A percentile compares a stretch with the other conserved stretches of the same genome.
phyloP scores from a whole-genome alignment of 2,329 filamentous ascomycete species.

The Fragosphaeria purpurea region DNA sequence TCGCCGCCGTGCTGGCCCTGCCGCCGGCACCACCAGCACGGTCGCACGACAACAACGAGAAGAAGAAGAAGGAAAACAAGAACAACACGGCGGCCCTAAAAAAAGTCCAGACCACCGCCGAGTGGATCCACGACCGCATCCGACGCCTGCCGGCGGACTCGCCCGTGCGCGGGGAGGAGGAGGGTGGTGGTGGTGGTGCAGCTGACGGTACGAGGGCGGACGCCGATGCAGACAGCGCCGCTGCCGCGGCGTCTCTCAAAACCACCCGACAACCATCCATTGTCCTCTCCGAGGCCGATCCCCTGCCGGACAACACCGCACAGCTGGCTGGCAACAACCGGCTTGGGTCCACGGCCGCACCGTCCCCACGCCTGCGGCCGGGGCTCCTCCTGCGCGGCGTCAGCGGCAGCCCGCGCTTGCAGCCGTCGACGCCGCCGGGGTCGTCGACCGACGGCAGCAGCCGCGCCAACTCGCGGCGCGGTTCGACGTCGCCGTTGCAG shows the following conservation, averaged over 20 bases:
- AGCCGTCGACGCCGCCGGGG: neutral
- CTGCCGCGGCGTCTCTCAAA: neutral
- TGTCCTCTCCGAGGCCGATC: neutral
- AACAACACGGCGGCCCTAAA: no score
- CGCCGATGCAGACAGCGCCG: neutral
- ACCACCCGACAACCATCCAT: neutral
- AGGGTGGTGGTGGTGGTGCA: neutral
- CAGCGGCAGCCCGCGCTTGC: neutral
- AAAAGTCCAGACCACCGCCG: constrained; percentile 28
- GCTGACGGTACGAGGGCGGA: neutral
- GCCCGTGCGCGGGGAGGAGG: neutral
- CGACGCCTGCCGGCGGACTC: constrained; percentile 16
- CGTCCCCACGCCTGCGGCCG: neutral
- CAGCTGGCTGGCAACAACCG: neutral
- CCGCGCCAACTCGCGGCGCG: neutral
- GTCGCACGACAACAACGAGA: constrained; percentile 19
- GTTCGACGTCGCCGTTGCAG: neutral
- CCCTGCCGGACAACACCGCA: neutral
- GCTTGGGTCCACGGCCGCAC: neutral
- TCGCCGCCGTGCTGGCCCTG: constrained; percentile 32
- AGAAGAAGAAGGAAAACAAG: no score
- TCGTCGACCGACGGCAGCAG: neutral
- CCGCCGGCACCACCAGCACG: constrained; percentile 23
- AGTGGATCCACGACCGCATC: constrained; percentile 31
- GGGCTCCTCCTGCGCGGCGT: neutral